These are phyloP conservation scores for Strobilomyces dryophilus DNA, from an alignment of 768 basidiomycete species.

Conservation along the genomic window DNA sequence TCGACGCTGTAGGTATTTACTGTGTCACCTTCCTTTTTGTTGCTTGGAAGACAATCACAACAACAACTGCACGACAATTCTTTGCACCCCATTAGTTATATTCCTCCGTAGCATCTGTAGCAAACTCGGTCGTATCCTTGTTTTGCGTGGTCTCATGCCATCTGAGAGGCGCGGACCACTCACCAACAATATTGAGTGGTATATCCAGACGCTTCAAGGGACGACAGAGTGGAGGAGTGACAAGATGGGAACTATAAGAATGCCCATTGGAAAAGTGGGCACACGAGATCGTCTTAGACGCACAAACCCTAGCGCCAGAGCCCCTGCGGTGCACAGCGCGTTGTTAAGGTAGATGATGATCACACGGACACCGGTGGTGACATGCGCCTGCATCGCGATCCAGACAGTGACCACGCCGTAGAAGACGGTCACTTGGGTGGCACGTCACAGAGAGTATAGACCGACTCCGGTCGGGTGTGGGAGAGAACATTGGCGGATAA, in stretches of 20 bases:
- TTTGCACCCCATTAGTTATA: conserved; percentile 81
- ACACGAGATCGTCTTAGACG: not conserved
- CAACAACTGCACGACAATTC: conserved; percentile 73
- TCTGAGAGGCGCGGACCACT: conserved; percentile 92
- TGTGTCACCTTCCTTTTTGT: not conserved
- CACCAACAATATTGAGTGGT: conserved; percentile 81
- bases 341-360: too few species aligned
- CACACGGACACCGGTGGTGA: too few species aligned
- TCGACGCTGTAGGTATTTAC: conserved; percentile 69
- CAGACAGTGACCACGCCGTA: too few species aligned
- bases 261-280: conserved; percentile 74
- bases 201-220: conserved; percentile 73
- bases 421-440: too few species aligned
- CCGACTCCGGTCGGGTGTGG: too few species aligned
- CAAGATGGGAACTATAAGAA: conserved; percentile 76
- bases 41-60: conserved; percentile 54
- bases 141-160: conserved; percentile 95
- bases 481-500: too few species aligned
- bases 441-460: too few species aligned
- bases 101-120: conserved; percentile 73
- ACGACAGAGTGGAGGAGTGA: conserved; percentile 94
- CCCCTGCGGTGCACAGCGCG: too few species aligned
- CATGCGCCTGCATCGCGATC: too few species aligned
- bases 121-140: conserved; percentile 72
- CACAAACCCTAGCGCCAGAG: too few species aligned